These are phyloP conservation scores for Apiospora saccharicola DNA, from an alignment of 2,329 filamentous ascomycete species.

Conservation along the genomic window DNA sequence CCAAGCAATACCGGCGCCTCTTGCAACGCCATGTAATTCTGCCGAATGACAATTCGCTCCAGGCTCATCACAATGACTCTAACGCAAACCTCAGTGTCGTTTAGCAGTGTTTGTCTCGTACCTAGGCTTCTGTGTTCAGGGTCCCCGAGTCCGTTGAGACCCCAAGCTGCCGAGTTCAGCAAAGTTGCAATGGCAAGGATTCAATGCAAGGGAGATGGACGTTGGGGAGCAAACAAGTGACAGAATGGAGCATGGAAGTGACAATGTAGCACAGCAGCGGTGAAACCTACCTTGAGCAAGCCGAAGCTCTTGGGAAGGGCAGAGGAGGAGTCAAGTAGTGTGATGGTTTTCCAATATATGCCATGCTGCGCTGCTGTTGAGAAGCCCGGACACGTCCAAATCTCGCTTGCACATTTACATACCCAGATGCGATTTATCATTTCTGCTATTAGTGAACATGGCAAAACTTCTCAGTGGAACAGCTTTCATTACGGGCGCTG, in stretches of 20 bases:
- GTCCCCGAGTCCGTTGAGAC: no score
- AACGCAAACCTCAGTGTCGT: no score
- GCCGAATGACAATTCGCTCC: no score
- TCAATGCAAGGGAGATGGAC: no score
- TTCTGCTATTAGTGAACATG: not conserved
- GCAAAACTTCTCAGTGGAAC: conserved; percentile 21
- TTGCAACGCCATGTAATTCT: no score
- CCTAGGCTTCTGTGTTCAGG: no score
- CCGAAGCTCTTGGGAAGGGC: not conserved
- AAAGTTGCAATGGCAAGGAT: no score
- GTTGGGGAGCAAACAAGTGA: not conserved
- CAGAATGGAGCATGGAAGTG: not conserved
- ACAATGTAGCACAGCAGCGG: not conserved
- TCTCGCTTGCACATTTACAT: not conserved
- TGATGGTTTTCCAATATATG: not conserved
- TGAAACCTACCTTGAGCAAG: no score
- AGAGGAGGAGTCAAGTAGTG: not conserved
- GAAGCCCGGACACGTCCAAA: not conserved
- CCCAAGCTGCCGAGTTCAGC: no score
- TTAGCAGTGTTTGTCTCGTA: no score
- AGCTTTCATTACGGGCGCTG: conserved; percentile 22
- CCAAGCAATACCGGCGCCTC: no score
- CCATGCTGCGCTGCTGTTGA: not conserved
- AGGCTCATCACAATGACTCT: no score
- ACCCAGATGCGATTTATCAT: not conserved